These are phyloP conservation scores for Pyrenochaeta sp. DNA, from an alignment of 2,329 filamentous ascomycete genomes.

Conservation along the genomic window DNA sequence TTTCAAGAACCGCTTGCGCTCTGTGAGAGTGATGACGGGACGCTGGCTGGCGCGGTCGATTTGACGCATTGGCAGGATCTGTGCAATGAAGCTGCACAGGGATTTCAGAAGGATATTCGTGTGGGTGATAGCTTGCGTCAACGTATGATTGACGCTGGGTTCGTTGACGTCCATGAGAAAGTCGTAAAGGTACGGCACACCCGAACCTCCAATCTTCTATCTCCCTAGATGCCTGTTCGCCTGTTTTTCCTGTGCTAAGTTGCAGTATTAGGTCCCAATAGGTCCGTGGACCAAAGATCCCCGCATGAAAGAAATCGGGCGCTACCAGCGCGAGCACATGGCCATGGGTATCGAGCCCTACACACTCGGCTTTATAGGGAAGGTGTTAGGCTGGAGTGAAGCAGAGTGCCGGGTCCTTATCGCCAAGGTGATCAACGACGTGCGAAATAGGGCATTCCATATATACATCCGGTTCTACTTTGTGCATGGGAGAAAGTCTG, in stretches of 20 bases:
- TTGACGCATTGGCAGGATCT: constrained; percentile 39
- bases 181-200: constrained; percentile 39
- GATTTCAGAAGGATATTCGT: constrained; percentile 39
- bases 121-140: constrained; percentile 34
- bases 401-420: constrained; percentile 45
- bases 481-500: constrained; percentile 42
- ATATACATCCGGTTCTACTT: constrained; percentile 48
- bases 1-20: constrained; percentile 48
- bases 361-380: constrained; percentile 46
- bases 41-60: constrained; percentile 33
- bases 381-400: constrained; percentile 47
- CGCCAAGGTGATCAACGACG: constrained; percentile 43
- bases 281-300: constrained; percentile 58
- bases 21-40: constrained; percentile 43
- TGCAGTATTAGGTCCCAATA: constrained; percentile 36
- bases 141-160: constrained; percentile 41
- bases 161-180: constrained; percentile 45
- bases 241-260: constrained; percentile 7
- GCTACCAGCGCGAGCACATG: constrained; percentile 50
- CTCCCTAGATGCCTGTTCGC: not conserved
- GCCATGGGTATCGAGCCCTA: constrained; percentile 48
- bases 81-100: constrained; percentile 37
- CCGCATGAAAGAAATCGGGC: constrained; percentile 60
- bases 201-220: not conserved
- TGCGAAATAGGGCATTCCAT: constrained; percentile 39